phyloP scores from a whole-genome alignment of 768 basidiomycete genomes.

The Termitomyces sp. region DNA sequence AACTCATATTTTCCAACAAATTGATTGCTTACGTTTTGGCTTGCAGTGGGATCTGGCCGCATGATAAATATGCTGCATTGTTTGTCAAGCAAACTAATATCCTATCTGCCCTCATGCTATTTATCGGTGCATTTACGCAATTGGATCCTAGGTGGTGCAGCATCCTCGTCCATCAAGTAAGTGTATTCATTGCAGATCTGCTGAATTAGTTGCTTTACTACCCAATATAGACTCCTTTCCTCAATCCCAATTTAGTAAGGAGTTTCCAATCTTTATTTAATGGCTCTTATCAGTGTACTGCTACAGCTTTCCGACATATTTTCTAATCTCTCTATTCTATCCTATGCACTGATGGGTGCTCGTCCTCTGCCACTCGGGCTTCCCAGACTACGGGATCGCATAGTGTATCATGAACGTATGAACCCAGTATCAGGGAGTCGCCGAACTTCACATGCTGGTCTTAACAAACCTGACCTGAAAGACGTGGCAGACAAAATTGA shows the following conservation, averaged over 20 bases:
- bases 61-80: constrained; percentile 28
- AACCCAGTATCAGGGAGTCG: constrained; percentile 6
- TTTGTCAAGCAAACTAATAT: constrained; percentile 26
- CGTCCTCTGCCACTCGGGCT: constrained; percentile 32
- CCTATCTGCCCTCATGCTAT: constrained; percentile 27
- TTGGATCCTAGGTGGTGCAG: constrained; percentile 39
- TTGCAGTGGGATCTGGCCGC: constrained; percentile 35
- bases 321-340: constrained; percentile 32
- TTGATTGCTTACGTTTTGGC: background rate
- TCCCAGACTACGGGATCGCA: constrained; percentile 34
- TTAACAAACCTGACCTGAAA: constrained; percentile 8
- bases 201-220: background rate
- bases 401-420: constrained; percentile 36
- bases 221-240: constrained; percentile 31
- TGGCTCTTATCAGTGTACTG: background rate
- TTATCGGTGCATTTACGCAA: constrained; percentile 33
- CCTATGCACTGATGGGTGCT: constrained; percentile 28
- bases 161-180: constrained; percentile 34
- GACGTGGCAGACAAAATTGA: constrained; percentile 28
- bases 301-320: constrained; percentile 38
- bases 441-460: background rate
- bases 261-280: background rate
- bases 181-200: constrained; percentile 1
- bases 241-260: constrained; percentile 40
- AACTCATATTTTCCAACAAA: background rate